phyloP scores from a whole-genome alignment of 2,329 filamentous ascomycete species.

The Cytospora piceicola region DNA sequence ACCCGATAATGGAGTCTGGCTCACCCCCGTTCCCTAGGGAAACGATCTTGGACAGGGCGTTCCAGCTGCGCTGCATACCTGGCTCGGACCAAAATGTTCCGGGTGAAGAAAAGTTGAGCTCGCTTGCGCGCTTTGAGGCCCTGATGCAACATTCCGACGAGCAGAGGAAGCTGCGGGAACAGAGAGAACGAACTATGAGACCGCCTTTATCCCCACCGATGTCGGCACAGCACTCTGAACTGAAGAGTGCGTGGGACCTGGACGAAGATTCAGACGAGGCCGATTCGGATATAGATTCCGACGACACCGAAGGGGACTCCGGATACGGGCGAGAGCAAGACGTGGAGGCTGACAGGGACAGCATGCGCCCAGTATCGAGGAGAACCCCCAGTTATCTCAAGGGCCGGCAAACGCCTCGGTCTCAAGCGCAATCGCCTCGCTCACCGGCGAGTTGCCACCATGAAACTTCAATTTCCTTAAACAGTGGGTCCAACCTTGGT shows the following conservation, averaged over 20 bases:
- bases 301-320: slow-evolving; percentile 45
- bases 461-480: slow-evolving; percentile 40
- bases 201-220: slow-evolving; percentile 12
- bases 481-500: slow-evolving; percentile 35
- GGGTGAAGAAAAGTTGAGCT: slow-evolving; percentile 67
- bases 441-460: slow-evolving; percentile 42
- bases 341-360: slow-evolving; percentile 33
- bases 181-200: slow-evolving; percentile 34
- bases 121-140: slow-evolving; percentile 67
- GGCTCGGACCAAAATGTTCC: slow-evolving; percentile 58
- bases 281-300: slow-evolving; percentile 43
- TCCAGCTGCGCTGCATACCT: slow-evolving; percentile 65
- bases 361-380: slow-evolving; percentile 52
- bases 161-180: slow-evolving; percentile 48
- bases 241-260: slow-evolving; percentile 56
- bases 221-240: slow-evolving; percentile 40
- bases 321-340: slow-evolving; percentile 44
- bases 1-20: slow-evolving; percentile 47
- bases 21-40: slow-evolving; percentile 61
- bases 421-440: slow-evolving; percentile 40
- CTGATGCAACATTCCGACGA: slow-evolving; percentile 66
- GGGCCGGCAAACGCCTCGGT: slow-evolving; percentile 45
- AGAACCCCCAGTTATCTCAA: slow-evolving; percentile 57
- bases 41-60: slow-evolving; percentile 69
- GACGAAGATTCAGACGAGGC: slow-evolving; percentile 53